Conservation (phyloP, 176 grass and related monocot genomes). For the Triticum urartu region DNA sequence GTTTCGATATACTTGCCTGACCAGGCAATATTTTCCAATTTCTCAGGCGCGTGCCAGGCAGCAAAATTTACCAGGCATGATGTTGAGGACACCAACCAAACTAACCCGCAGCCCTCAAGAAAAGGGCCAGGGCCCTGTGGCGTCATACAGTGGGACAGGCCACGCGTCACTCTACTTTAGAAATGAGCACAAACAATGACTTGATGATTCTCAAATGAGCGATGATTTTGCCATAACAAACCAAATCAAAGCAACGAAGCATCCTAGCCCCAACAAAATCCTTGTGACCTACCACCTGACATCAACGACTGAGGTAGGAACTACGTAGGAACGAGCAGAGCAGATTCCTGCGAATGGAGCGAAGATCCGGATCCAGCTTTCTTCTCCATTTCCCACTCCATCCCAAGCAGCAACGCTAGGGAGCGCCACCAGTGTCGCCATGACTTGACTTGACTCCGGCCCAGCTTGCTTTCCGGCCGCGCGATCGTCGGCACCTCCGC, state of each 20-base stretch:
- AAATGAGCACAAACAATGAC: background rate
- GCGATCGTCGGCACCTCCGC: background rate
- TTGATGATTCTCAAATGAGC: background rate
- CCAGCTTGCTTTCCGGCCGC: background rate
- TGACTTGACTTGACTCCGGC: background rate
- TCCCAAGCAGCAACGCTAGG: background rate
- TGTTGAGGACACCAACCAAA: too few species aligned
- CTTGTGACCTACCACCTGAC: background rate
- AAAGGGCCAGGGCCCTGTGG: background rate
- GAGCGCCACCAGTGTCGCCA: constrained; percentile 13
- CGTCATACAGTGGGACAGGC: background rate
- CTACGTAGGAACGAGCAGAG: background rate
- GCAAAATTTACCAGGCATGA: too few species aligned
- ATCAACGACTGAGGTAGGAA: background rate
- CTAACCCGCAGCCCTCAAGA: too few species aligned
- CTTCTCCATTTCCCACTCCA: background rate
- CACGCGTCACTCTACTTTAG: background rate
- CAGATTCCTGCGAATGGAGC: constrained; percentile 24
- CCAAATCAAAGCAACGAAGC: background rate
- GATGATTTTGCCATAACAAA: background rate
- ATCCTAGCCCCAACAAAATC: background rate
- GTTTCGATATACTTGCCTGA: too few species aligned
- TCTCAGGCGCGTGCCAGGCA: too few species aligned
- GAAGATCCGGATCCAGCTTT: constrained; percentile 8
- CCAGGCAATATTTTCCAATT: too few species aligned